Evolutionary conservation across 192 early-diverging fungal genomes (phyloP), one percentile per base, ranked within the genome.

Genomic region (Gryganskiella cystojenkinii): DNA sequence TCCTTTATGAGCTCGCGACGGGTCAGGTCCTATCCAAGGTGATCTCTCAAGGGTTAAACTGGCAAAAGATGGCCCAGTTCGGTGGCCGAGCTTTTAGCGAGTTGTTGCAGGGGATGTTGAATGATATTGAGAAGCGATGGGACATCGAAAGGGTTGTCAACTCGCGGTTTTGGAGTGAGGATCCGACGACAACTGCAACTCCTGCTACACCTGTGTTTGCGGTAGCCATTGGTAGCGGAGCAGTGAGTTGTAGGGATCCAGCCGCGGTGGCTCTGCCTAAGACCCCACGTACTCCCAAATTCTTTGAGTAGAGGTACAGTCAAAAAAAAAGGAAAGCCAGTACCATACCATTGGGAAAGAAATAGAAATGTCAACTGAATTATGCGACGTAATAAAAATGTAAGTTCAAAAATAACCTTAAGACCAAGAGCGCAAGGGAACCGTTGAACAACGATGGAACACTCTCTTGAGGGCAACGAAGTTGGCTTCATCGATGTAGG

Each of bases 1-100:
- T 75, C 11, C 35, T 75, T 27, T 75, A 75, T 25, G 72, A 75
- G 25, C 72, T 75, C 31, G 64, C 72, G 24, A 75, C 72, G 17
- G 72, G 72, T 3, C 43, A 43, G 4, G 72, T 75, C 2, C 30
- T 75, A 17, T 75, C 64, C 45, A 75, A 62, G 45, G 72, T 67
- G 64, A 75, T 67, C 45, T 56, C 49, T 31, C 64, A 62, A 6
- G 72, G 72, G 2, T 20, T 75, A 25, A 75, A 75, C 30, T 75
- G 64, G 64, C 64, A 56, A 37, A 67, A 49, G 64, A 56, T 75
- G 24, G 53, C 64, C 22, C 10, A 31, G 5, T 75, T 75, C 67
- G 72, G 72, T 0, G 72, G 72, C 0, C 2, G 27, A 19, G 10
- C 27, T 52, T 75, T 67, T 56, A 59, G 72, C 24, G 64, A 67